A percentile compares a stretch with the other conserved stretches of the same genome.
These are phyloP conservation scores for Coprinellus micaceus DNA, from an alignment of 768 basidiomycete species.

Conservation along the genomic window DNA sequence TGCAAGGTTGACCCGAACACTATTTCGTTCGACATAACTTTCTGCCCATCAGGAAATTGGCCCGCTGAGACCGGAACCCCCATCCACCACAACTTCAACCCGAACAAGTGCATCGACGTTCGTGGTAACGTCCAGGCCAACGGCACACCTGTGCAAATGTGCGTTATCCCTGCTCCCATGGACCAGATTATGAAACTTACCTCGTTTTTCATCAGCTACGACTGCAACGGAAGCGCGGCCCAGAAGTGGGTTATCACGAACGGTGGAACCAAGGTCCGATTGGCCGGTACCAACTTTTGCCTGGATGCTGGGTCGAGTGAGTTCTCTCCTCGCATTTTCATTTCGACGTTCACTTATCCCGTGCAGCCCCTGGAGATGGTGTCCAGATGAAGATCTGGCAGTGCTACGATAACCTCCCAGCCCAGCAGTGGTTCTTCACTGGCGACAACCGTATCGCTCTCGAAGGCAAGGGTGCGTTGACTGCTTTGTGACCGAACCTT, in stretches of 20 bases:
- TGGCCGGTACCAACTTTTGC: slow-evolving; percentile 16
- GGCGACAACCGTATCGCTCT: slow-evolving; percentile 22
- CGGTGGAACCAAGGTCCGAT: slow-evolving; percentile 25
- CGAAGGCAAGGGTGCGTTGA: slow-evolving; percentile 12
- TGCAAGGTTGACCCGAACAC: slow-evolving; percentile 16
- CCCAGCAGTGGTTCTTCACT: slow-evolving; percentile 25
- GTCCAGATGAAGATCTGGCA: slow-evolving; percentile 22
- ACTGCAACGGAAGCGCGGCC: slow-evolving; percentile 29
- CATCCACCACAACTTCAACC: slow-evolving; percentile 7
- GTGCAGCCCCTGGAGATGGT: slow-evolving; percentile 18
- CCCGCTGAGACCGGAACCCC: slow-evolving; percentile 11
- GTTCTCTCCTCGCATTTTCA: neutral
- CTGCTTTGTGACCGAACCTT: too few relatives aligned
- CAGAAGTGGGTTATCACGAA: slow-evolving; percentile 31
- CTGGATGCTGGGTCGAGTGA: neutral
- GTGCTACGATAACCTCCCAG: slow-evolving; percentile 20
- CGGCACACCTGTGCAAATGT: slow-evolving; percentile 28
- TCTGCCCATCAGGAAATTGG: slow-evolving; percentile 22
- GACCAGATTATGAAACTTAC: neutral
- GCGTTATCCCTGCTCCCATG: neutral
- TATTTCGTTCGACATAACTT: slow-evolving; percentile 19
- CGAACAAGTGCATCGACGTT: slow-evolving; percentile 26
- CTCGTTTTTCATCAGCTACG: slow-evolving; percentile 21
- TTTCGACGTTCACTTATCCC: neutral
- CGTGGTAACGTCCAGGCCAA: slow-evolving; percentile 23